Conservation (phyloP, 192 early-diverging fungal species). For the Coemansia erecta region DNA sequence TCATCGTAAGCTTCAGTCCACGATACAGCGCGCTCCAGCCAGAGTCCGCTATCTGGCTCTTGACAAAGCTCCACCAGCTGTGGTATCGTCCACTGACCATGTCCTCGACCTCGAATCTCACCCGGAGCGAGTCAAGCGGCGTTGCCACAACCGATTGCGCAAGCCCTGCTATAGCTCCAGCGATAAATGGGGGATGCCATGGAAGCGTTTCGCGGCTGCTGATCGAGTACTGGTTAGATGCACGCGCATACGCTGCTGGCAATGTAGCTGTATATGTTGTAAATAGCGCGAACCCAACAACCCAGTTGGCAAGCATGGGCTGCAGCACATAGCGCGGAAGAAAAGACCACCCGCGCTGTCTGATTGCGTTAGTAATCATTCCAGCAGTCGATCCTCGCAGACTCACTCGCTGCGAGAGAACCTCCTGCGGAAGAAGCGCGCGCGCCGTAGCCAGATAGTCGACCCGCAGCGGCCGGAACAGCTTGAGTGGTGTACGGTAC, state of each 20-base stretch:
- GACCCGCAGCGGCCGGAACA: slow-evolving; percentile 74
- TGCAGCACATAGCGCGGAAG: slow-evolving; percentile 69
- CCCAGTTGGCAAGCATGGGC: slow-evolving; percentile 70
- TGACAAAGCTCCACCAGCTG: slow-evolving; percentile 67
- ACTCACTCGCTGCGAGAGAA: slow-evolving; percentile 29
- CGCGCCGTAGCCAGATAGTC: slow-evolving; percentile 78
- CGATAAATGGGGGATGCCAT: slow-evolving; percentile 46
- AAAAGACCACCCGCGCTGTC: slow-evolving; percentile 66
- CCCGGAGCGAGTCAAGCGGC: slow-evolving; percentile 70
- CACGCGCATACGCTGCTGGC: slow-evolving; percentile 32
- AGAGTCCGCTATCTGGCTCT: slow-evolving; percentile 38
- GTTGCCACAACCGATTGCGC: slow-evolving; percentile 73
- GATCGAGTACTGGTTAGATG: slow-evolving; percentile 46
- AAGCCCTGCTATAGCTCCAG: slow-evolving; percentile 65
- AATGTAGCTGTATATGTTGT: slow-evolving; percentile 62
- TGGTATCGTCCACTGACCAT: slow-evolving; percentile 67
- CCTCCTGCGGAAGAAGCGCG: slow-evolving; percentile 62
- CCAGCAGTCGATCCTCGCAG: slow-evolving; percentile 70
- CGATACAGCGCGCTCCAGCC: slow-evolving; percentile 37
- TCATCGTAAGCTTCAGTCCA: slow-evolving; percentile 45
- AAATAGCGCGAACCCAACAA: slow-evolving; percentile 72
- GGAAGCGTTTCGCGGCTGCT: slow-evolving; percentile 20
- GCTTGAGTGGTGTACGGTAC: slow-evolving; percentile 57
- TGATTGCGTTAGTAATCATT: slow-evolving; percentile 68
- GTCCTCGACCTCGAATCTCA: slow-evolving; percentile 74